Evolutionary conservation across 2,329 filamentous ascomycete species (phyloP).

Genomic region (Claviceps sp.): DNA sequence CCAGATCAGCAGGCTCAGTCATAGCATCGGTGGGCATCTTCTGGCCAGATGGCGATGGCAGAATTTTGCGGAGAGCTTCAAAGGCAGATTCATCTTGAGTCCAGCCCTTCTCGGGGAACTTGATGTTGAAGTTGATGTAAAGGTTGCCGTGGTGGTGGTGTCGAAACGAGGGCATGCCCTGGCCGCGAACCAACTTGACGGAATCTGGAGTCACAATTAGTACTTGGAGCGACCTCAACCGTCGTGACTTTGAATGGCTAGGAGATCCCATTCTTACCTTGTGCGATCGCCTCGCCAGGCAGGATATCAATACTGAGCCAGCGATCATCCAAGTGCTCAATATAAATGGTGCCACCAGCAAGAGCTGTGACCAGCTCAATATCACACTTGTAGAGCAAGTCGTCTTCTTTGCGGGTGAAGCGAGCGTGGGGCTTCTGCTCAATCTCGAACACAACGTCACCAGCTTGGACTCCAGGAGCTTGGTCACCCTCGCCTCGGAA

Average conservation of each 20-base stretch:
- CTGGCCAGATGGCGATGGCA: conserved; percentile 57
- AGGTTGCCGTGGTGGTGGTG: conserved; percentile 94
- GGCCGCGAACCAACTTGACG: conserved; percentile 86
- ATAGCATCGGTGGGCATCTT: conserved; percentile 65
- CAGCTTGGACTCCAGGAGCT: conserved; percentile 79
- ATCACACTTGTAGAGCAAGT: conserved; percentile 87
- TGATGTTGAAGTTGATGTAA: conserved; percentile 95
- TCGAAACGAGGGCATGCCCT: conserved; percentile 93
- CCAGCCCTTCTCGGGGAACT: conserved; percentile 78
- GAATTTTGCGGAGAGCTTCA: conserved; percentile 65
- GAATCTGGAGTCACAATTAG: conserved; percentile 42
- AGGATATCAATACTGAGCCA: conserved; percentile 91
- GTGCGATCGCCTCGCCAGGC: conserved; percentile 87
- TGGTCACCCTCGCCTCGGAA: conserved; percentile 97
- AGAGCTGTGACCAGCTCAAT: conserved; percentile 93
- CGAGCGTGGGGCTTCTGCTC: conserved; percentile 96
- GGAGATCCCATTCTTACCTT: conserved; percentile 46
- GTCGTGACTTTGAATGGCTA: not conserved
- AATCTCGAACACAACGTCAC: conserved; percentile 96
- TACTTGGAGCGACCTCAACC: not conserved
- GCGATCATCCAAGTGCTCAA: conserved; percentile 94
- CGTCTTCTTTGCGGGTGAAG: conserved; percentile 93
- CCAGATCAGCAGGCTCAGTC: conserved; percentile 78
- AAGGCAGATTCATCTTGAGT: conserved; percentile 55
- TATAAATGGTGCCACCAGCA: conserved; percentile 77